A percentile compares a stretch with the other conserved stretches of the same genome.
phyloP scores from a whole-genome alignment of 1,284 basidiomycete genomes.

The Anthracocystis setariae region DNA sequence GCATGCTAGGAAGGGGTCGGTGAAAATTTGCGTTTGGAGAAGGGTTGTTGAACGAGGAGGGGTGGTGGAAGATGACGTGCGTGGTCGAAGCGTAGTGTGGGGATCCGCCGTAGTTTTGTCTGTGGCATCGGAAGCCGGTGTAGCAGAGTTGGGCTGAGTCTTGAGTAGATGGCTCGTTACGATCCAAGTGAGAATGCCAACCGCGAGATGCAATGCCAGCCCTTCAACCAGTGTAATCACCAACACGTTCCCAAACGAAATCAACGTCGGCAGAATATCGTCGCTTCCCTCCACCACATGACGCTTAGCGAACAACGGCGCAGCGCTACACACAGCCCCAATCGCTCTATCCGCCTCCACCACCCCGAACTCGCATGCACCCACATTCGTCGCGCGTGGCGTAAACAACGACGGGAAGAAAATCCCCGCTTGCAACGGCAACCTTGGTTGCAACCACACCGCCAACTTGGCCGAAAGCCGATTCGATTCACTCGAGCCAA shows the following conservation, averaged over 20 bases:
- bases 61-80: not conserved
- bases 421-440: slow-evolving; percentile 25
- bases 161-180: not conserved
- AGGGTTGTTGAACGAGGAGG: too few relatives aligned
- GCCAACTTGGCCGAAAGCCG: not conserved
- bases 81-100: too few relatives aligned
- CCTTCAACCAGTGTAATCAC: slow-evolving; percentile 25
- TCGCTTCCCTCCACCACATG: not conserved
- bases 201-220: slow-evolving; percentile 12
- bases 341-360: not conserved
- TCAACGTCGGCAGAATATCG: slow-evolving; percentile 18
- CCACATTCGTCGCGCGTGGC: not conserved
- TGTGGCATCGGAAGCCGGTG: not conserved
- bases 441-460: not conserved
- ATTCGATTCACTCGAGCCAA: slow-evolving; percentile 71
- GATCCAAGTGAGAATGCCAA: slow-evolving; percentile 2
- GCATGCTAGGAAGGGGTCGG: slow-evolving; percentile 73
- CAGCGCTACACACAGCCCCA: slow-evolving; percentile 9
- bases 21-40: not conserved
- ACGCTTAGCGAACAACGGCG: not conserved
- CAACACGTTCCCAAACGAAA: slow-evolving; percentile 32
- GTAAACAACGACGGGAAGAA: slow-evolving; percentile 32
- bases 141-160: not conserved
- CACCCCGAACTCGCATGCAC: not conserved
- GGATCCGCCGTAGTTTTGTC: not conserved